phyloP scores from a whole-genome alignment of 257 asterid species.

The Solanum bulbocastanum region DNA sequence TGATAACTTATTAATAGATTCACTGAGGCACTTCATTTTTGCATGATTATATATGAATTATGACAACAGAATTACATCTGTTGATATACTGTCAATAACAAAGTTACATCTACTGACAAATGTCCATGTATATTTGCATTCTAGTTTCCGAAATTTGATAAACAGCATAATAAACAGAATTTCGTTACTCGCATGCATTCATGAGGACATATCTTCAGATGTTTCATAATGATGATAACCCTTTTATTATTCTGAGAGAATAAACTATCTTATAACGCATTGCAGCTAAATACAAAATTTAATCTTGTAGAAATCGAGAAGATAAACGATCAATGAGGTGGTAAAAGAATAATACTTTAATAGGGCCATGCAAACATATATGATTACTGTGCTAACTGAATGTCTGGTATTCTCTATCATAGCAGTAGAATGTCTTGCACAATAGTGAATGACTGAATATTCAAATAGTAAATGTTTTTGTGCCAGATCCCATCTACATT shows the following conservation, averaged over 20 bases:
- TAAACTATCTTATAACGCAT: not conserved
- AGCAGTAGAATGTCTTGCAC: conserved; percentile 3
- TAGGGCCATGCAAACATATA: not conserved
- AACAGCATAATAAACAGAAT: not conserved
- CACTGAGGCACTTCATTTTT: not conserved
- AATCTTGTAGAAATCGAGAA: not conserved
- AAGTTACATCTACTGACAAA: not conserved
- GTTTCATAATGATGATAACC: not conserved
- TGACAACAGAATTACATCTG: not conserved
- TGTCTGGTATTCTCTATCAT: not conserved
- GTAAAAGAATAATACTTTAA: not conserved
- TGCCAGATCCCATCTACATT: conserved; percentile 15
- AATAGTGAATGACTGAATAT: conserved; percentile 10
- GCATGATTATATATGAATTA: not conserved
- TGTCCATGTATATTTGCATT: not conserved
- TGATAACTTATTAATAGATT: not conserved
- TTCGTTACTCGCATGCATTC: not conserved
- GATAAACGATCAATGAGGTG: not conserved
- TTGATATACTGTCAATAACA: not conserved
- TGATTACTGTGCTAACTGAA: not conserved
- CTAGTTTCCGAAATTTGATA: not conserved
- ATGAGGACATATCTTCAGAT: not conserved
- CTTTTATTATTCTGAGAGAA: not conserved
- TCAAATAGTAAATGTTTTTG: conserved; percentile 11
- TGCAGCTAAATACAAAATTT: not conserved